A percentile compares a stretch with the other conserved stretches of the same genome.
These are phyloP conservation scores for Physcomitrellopsis africana DNA, from an alignment of 225 moss, liverwort and hornwort species.

Conservation along the genomic window DNA sequence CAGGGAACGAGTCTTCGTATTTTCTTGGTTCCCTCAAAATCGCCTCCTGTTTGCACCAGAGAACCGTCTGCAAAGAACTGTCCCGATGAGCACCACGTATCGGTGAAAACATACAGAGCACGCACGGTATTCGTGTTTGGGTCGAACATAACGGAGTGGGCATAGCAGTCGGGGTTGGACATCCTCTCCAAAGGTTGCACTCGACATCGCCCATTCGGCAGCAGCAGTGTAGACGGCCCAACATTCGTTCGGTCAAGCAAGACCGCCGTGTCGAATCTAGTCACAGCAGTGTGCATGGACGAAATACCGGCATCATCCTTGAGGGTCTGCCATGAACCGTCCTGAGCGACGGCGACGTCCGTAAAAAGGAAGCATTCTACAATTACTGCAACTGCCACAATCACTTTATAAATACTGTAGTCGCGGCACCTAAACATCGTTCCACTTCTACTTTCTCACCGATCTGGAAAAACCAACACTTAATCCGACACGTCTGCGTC, in stretches of 20 bases:
- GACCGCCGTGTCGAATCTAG: conserved; percentile 18
- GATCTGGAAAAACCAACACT: no score
- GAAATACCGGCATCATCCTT: conserved; percentile 9
- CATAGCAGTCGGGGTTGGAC: conserved; percentile 25
- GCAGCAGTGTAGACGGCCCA: not conserved
- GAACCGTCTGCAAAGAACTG: conserved; percentile 29
- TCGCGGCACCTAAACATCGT: not conserved
- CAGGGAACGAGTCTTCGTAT: conserved; percentile 34
- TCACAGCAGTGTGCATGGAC: conserved; percentile 30
- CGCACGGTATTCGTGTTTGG: conserved; percentile 26
- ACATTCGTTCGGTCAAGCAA: conserved; percentile 27
- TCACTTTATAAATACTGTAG: no score
- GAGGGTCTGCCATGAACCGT: conserved; percentile 15
- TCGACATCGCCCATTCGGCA: not conserved
- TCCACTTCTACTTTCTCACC: no score
- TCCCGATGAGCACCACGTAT: conserved; percentile 35
- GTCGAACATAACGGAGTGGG: conserved; percentile 38
- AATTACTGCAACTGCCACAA: not conserved
- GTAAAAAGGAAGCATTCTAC: not conserved
- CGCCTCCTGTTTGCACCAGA: conserved; percentile 32
- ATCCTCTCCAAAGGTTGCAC: not conserved
- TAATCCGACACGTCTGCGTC: no score
- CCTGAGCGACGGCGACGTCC: not conserved
- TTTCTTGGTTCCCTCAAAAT: conserved; percentile 20
- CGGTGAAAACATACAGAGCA: conserved; percentile 22